Percentiles rank a stretch among this genome's conserved stretches.
phyloP scores from a whole-genome alignment of 192 early-diverging fungal species.

The Allomyces macrogynus region DNA sequence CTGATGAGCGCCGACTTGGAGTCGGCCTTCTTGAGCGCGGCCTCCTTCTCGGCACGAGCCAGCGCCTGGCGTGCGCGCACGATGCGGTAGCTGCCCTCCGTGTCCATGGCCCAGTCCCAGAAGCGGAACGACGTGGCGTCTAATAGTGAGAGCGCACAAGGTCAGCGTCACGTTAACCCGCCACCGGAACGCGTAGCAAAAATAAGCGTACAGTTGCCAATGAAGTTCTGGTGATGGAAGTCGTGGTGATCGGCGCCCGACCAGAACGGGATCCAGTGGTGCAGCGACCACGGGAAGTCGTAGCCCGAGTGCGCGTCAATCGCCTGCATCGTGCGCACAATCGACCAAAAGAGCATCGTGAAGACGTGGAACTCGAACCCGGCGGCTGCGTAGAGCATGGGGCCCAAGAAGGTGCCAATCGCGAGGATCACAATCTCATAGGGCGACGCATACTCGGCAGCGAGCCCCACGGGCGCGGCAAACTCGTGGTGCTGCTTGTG shows the following conservation, averaged over 20 bases:
- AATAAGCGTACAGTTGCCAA: constrained; percentile 37
- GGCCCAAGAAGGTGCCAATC: constrained; percentile 62
- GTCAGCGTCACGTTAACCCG: no score
- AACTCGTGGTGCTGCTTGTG: constrained; percentile 93
- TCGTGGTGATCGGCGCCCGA: constrained; percentile 85
- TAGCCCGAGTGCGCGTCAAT: constrained; percentile 86
- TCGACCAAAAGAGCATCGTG: constrained; percentile 72
- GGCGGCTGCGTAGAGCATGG: constrained; percentile 44
- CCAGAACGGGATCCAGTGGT: constrained; percentile 71
- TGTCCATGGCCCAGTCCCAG: constrained; percentile 79
- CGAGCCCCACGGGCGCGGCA: constrained; percentile 67
- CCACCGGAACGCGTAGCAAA: no score
- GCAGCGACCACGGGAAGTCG: constrained; percentile 86
- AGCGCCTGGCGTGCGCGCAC: background rate
- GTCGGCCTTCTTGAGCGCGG: background rate
- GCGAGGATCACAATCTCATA: constrained; percentile 68
- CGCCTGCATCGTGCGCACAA: constrained; percentile 54
- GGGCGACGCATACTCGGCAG: constrained; percentile 80
- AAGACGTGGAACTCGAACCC: constrained; percentile 55
- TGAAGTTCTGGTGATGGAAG: constrained; percentile 69
- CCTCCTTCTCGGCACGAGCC: background rate
- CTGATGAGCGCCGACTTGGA: background rate
- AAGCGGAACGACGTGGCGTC: constrained; percentile 64
- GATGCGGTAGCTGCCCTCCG: constrained; percentile 46
- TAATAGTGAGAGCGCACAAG: background rate